phyloP scores from a whole-genome alignment of 208 protist genomes.

The Leishmania braziliensis region DNA sequence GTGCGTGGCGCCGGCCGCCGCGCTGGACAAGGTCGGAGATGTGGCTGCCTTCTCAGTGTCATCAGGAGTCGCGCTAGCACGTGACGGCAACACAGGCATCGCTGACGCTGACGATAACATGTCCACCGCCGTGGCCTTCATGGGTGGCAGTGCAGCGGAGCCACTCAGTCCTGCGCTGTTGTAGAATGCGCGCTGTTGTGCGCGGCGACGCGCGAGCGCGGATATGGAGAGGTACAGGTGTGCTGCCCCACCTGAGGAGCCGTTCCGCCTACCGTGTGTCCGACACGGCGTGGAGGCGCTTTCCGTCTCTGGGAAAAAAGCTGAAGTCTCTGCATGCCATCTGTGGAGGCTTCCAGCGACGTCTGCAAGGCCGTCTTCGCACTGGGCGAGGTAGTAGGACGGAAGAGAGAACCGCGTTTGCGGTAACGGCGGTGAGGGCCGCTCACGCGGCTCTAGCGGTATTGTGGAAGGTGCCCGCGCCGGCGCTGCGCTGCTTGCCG shows the following conservation, averaged over 20 bases:
- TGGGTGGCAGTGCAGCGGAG: neutral
- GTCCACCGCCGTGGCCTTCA: neutral
- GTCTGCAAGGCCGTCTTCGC: slow-evolving; percentile 27
- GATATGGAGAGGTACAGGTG: slow-evolving; percentile 14
- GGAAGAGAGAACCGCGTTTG: neutral
- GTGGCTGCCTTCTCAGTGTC: neutral
- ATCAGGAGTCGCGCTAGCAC: neutral
- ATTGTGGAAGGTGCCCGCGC: neutral
- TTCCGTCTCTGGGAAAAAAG: slow-evolving; percentile 13
- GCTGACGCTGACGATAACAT: neutral
- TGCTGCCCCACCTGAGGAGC: neutral
- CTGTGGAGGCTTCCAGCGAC: slow-evolving; percentile 4
- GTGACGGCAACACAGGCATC: neutral
- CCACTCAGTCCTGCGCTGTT: neutral
- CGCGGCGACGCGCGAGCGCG: slow-evolving; percentile 22
- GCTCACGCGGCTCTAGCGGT: neutral
- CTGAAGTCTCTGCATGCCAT: slow-evolving; percentile 27
- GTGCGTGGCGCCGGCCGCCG: neutral
- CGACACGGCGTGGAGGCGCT: neutral
- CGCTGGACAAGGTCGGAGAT: neutral
- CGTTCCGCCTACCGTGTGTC: neutral
- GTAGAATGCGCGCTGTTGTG: slow-evolving; percentile 16
- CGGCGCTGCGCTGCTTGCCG: neutral
- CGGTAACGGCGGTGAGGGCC: neutral
- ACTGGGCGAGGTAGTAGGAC: slow-evolving; percentile 32